Percentiles rank a stretch among this genome's conserved stretches.
These are phyloP conservation scores for Paratinospora sagittata DNA, from an alignment of 164 flowering plant species.

Conservation along the genomic window DNA sequence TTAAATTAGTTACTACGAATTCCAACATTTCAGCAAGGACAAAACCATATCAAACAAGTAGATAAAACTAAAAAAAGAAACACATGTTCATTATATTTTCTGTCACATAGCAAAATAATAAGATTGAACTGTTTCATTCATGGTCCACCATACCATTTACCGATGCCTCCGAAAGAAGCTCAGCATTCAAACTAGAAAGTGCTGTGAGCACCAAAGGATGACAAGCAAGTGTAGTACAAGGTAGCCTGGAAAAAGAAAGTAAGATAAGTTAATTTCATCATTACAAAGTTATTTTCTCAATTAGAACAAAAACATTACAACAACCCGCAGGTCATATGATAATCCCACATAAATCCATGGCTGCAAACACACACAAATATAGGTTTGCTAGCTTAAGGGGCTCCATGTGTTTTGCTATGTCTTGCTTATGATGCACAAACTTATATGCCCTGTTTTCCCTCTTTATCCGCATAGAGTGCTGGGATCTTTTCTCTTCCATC, in stretches of 20 bases:
- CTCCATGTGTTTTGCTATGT: no score
- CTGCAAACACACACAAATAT: background rate
- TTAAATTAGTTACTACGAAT: no score
- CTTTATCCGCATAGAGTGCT: no score
- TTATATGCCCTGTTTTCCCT: no score
- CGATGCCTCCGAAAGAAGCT: conserved; percentile 79
- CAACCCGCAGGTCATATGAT: background rate
- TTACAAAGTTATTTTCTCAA: background rate
- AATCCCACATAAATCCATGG: background rate
- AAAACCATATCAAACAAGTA: background rate
- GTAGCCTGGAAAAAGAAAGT: conserved; percentile 47
- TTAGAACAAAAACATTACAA: background rate
- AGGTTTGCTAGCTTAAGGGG: background rate
- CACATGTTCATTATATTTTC: background rate
- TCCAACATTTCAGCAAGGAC: background rate
- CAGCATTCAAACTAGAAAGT: conserved; percentile 75
- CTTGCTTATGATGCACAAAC: no score
- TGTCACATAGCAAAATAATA: background rate
- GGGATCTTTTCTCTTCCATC: no score
- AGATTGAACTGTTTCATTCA: background rate
- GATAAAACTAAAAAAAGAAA: background rate
- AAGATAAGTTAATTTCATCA: background rate
- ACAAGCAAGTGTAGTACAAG: conserved; percentile 75
- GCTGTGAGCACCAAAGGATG: conserved; percentile 87
- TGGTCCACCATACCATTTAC: conserved; percentile 64